phyloP scores from a whole-genome alignment of 345 rosid species.

The Durio zibethinus region DNA sequence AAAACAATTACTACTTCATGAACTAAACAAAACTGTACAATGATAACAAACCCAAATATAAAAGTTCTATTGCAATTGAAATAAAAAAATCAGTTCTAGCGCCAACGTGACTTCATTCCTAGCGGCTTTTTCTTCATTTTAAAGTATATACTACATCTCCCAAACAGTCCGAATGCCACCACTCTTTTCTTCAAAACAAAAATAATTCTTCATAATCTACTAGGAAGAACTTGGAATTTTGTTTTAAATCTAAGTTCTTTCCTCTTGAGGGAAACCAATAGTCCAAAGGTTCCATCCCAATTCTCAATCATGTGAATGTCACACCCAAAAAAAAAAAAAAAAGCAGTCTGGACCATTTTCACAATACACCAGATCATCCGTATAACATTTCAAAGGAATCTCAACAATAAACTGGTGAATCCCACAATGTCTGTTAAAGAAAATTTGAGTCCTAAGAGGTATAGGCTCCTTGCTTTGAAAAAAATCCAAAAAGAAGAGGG shows the following conservation, averaged over 20 bases:
- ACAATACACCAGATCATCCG: background rate
- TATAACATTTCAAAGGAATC: background rate
- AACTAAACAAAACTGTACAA: no score
- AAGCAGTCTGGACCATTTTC: background rate
- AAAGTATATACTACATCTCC: background rate
- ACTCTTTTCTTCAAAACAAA: no score
- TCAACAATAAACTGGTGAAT: constrained; percentile 20
- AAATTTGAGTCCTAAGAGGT: constrained; percentile 29
- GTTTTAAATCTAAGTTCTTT: background rate
- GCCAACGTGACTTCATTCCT: background rate
- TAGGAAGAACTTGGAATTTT: background rate
- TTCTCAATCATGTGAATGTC: background rate
- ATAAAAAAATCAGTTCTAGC: background rate
- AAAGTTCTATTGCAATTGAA: no score
- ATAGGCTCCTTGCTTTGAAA: constrained; percentile 27
- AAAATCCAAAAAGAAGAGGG: background rate
- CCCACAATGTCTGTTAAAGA: constrained; percentile 21
- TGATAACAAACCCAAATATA: no score
- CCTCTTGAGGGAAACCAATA: background rate
- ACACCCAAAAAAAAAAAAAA: background rate
- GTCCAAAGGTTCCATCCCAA: background rate
- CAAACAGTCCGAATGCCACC: background rate
- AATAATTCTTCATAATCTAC: no score
- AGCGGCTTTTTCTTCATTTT: background rate
- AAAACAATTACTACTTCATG: no score